phyloP scores from a whole-genome alignment of 164 flowering plant species.

The Vitis vinifera region ASM3070453v1 NC_081812.1:9648501-9649000 shows the following conservation, averaged over 20 bases:
- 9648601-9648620: slow-evolving; percentile 30
- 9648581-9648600: slow-evolving; percentile 39
- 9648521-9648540: not conserved
- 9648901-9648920: not conserved
- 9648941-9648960: too few species aligned
- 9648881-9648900: slow-evolving; percentile 7
- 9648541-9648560: slow-evolving; percentile 16
- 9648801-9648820: not conserved
- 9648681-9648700: slow-evolving; percentile 18
- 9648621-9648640: slow-evolving; percentile 11
- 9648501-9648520: too few species aligned
- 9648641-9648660: slow-evolving; percentile 35
- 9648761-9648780: not conserved
- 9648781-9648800: not conserved
- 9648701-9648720: not conserved
- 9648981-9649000: too few species aligned
- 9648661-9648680: slow-evolving; percentile 27
- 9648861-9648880: slow-evolving; percentile 1
- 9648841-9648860: not conserved
- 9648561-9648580: not conserved
- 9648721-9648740: slow-evolving; percentile 2
- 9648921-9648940: too few species aligned
- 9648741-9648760: not conserved
- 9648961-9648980: too few species aligned
- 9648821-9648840: not conserved